Base-by-base conservation (phyloP, 768 basidiomycete species). In the Boletus rubescentipes region DNA sequence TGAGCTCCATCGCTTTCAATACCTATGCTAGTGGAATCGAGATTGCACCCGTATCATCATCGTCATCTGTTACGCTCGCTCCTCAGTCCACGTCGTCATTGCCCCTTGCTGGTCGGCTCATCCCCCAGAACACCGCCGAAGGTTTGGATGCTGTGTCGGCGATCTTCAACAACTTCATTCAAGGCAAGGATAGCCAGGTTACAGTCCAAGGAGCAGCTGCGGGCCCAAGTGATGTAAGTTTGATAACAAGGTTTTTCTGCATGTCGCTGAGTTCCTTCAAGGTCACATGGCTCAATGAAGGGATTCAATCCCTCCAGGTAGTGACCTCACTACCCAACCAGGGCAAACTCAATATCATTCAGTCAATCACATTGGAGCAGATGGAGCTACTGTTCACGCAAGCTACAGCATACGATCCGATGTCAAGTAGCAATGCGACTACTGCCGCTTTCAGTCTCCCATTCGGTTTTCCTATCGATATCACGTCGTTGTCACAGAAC, bases 201-300 rank as follows among this genome's bases (percentile, higher is more conserved):
- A 63, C 72, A 16, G 85, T 89, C 9, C 75, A 78, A 26, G 87
- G 87, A 14, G 75, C 78, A 31, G 77, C 78, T 51, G 85, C 83
- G 5, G 83, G 82, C 14, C 75, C 84, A 1, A 72, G 73, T 46
- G 79, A 79, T 56, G 86, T 87, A 61, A 44, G 77, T 62, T 35
- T 14, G 15, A 38, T 34, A 9, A 29, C 9, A 30, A 16, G 36
- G 18, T 23, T 5, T 10, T 31, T 38, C n/a, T 51, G 41, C 46
- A 49, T 46, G 36, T 39, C 23, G 21, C 54, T 61, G 21, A 55
- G 16, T 15, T 37, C 26, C 11, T 39, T 54, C 9, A 53, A 86
- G 84, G 85, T 85, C 12, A 78, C 81, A 5, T 90, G 87, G 88
- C 71, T 90, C 21, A 87, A 88, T 60, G 78, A 83, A 45, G 88